Percentiles rank a stretch among this genome's conserved stretches.
phyloP scores from a whole-genome alignment of 1,284 basidiomycete genomes.

The Marasmius fiardii region DNA sequence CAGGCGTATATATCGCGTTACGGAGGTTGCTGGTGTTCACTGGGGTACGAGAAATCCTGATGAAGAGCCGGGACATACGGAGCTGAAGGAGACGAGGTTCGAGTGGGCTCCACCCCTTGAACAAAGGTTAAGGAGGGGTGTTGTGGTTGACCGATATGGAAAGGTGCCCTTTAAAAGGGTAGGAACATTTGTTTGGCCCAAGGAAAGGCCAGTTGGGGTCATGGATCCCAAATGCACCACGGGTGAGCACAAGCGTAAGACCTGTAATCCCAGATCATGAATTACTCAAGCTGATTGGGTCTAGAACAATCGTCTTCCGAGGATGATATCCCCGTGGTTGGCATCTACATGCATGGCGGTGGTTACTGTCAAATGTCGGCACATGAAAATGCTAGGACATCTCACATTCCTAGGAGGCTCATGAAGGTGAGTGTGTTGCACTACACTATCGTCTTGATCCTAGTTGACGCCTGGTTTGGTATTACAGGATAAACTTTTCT shows the following conservation, averaged over 20 bases:
- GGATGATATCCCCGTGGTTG: conserved; percentile 30
- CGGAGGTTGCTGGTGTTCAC: conserved; percentile 50
- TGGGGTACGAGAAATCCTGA: conserved; percentile 46
- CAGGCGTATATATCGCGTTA: conserved; percentile 46
- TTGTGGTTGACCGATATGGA: conserved; percentile 30
- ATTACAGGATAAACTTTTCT: conserved; percentile 30
- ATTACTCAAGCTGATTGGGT: conserved; percentile 5
- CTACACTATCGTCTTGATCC: background rate
- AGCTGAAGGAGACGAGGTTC: conserved; percentile 43
- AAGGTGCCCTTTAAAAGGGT: conserved; percentile 37
- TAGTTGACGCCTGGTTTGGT: background rate
- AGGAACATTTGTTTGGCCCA: conserved; percentile 47
- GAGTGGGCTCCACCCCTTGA: conserved; percentile 44
- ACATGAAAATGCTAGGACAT: conserved; percentile 44
- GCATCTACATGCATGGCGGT: conserved; percentile 49
- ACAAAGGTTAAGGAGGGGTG: conserved; percentile 34
- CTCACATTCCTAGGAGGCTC: conserved; percentile 42
- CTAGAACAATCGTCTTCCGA: conserved; percentile 16
- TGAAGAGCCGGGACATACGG: conserved; percentile 22
- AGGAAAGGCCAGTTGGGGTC: conserved; percentile 14
- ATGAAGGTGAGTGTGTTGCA: conserved; percentile 27
- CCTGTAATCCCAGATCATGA: background rate
- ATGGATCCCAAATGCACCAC: conserved; percentile 8
- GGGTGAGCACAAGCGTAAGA: background rate
- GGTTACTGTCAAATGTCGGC: conserved; percentile 56